These are phyloP conservation scores for Fusarium foetens DNA, from an alignment of 2,329 filamentous ascomycete genomes.

Conservation along the genomic window DNA sequence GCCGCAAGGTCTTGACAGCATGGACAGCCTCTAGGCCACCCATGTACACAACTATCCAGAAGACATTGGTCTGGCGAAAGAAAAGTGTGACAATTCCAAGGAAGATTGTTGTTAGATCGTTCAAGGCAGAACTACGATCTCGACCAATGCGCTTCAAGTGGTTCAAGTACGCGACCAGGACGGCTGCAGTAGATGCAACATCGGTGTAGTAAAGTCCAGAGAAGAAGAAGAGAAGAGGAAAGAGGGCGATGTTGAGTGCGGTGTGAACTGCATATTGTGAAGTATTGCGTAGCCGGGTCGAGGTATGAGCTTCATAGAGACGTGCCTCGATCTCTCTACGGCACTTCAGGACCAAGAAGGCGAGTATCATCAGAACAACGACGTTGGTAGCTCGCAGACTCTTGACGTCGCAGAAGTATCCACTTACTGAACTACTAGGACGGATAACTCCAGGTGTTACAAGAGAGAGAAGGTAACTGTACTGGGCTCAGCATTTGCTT, in stretches of 20 bases:
- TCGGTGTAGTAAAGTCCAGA: conserved; percentile 96
- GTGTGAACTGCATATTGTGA: conserved; percentile 65
- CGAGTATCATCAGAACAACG: conserved; percentile 52
- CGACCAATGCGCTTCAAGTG: conserved; percentile 59
- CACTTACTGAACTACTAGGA: conserved; percentile 5
- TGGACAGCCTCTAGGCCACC: conserved; percentile 69
- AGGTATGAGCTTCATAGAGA: conserved; percentile 43
- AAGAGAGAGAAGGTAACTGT: conserved; percentile 59
- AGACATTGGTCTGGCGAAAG: conserved; percentile 95
- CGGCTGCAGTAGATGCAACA: conserved; percentile 79
- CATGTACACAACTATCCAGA: conserved; percentile 88
- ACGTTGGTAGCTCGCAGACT: conserved; percentile 62
- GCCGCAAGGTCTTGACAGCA: conserved; percentile 58
- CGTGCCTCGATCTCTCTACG: conserved; percentile 62
- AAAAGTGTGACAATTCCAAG: conserved; percentile 74
- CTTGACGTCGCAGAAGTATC: conserved; percentile 42
- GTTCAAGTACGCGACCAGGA: conserved; percentile 74
- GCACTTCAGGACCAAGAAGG: conserved; percentile 60
- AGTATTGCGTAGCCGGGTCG: conserved; percentile 32
- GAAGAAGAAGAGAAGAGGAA: conserved; percentile 96
- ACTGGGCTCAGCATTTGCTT: conserved; percentile 6
- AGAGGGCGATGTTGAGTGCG: conserved; percentile 82
- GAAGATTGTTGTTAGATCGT: conserved; percentile 58
- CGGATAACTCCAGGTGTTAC: conserved; percentile 40
- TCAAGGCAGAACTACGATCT: conserved; percentile 48